Base-by-base conservation (phyloP, 345 rosid genomes). In the Acer campestre region DNA sequence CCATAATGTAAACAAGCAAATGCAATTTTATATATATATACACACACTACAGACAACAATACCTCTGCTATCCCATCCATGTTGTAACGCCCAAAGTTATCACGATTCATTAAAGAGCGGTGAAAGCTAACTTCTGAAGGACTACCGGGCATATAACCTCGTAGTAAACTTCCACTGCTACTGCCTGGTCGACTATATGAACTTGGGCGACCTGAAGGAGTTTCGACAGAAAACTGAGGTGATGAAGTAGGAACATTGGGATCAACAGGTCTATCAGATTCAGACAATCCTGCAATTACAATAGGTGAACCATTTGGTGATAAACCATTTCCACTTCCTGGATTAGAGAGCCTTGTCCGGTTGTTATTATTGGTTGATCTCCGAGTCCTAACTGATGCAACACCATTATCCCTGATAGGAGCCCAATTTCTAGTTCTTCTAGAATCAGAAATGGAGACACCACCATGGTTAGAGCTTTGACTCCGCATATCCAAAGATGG, bases 51-150 rank as follows among this genome's bases (percentile, higher is more conserved):
- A 35, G 14, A 66, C 25, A 81, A 42, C 25, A 31, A 44, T 87
- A 95, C 99, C 99, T 92, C 99, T 11, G 97, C 93, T 84, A 94
- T 88, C 62, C 94, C 99, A 79, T 90, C 95, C 88, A 90, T 83
- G 81, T 79, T 88, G 85, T 85, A 92, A 73, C 78, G 85, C 48
- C 75, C 83, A 76, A 90, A 89, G 80, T 87, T 85, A 62, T 90
- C 94, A 46, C 76, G 82, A 75, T 86, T 92, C 14, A 78, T 55
- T 74, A 81, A 75, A 64, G 92, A 82, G 75, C 68, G 88, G 42
- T 77, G 65, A 40, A 81, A 73, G 71, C 91, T 83, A 79, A 79
- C 68, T 79, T 88, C 94, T 67, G 86, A 90, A 62, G 91, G 88
- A 86, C 89, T 89, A 61, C 87, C 78, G 44, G 97, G 84, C 75